A percentile compares a stretch with the other conserved stretches of the same genome.
Evolutionary conservation across 129 eudicot genomes (phyloP).

Genomic region (Flaveria trinervia): DNA sequence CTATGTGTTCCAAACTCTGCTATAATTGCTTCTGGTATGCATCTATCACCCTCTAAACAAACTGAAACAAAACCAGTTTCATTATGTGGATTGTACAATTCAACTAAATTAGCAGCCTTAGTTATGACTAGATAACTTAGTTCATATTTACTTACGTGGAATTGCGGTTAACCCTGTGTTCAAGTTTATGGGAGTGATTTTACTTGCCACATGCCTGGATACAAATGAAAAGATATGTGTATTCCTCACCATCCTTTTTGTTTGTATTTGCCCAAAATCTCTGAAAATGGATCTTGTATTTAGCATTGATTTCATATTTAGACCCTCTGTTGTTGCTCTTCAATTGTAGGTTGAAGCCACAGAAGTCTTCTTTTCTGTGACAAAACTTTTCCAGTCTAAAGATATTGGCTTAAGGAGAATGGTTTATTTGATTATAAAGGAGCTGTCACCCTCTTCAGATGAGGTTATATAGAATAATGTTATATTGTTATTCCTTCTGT

Average conservation of each 20-base stretch:
- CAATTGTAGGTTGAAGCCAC: conserved; percentile 77
- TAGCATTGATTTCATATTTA: neutral
- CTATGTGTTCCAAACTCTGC: conserved; percentile 11
- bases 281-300: conserved; percentile 8
- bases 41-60: neutral
- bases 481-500: conserved; percentile 12
- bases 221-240: conserved; percentile 13
- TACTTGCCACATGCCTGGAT: neutral
- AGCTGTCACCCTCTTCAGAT: conserved; percentile 87
- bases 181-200: neutral
- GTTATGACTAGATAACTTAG: neutral
- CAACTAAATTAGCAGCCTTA: neutral
- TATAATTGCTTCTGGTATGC: conserved; percentile 11
- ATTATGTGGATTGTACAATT: conserved; percentile 1
- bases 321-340: conserved; percentile 26
- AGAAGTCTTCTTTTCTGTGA: conserved; percentile 82
- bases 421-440: conserved; percentile 87
- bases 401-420: conserved; percentile 84
- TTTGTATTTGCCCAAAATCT: neutral
- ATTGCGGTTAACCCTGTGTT: neutral
- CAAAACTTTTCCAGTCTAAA: conserved; percentile 79
- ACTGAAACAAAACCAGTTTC: neutral
- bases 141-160: conserved; percentile 6
- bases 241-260: neutral
- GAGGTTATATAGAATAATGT: conserved; percentile 52